These are phyloP conservation scores for Aspergillus tanneri DNA, from an alignment of 2,329 filamentous ascomycete species.

Conservation along the genomic window DNA sequence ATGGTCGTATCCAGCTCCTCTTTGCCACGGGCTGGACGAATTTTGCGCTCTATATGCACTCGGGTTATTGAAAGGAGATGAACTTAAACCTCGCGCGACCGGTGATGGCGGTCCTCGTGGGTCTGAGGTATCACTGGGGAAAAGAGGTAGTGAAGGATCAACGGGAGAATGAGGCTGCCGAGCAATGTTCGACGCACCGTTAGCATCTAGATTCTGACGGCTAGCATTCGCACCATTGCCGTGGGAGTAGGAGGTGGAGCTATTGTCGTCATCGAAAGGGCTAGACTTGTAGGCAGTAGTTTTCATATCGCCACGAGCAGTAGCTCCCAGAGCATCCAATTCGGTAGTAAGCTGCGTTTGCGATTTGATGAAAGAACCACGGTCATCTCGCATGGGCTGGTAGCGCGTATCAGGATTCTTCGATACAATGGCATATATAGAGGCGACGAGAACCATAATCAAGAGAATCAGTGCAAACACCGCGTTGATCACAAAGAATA, in stretches of 20 bases:
- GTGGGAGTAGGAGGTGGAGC: slow-evolving; percentile 65
- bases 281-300: slow-evolving; percentile 57
- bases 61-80: slow-evolving; percentile 33
- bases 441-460: slow-evolving; percentile 76
- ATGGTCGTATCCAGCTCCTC: slow-evolving; percentile 64
- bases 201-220: slow-evolving; percentile 45
- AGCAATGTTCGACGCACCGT: slow-evolving; percentile 31
- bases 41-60: slow-evolving; percentile 49
- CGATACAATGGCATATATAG: slow-evolving; percentile 75
- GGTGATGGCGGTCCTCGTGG: slow-evolving; percentile 37
- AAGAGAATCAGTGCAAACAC: slow-evolving; percentile 78
- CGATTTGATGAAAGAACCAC: slow-evolving; percentile 96
- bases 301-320: slow-evolving; percentile 77
- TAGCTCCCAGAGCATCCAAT: slow-evolving; percentile 83
- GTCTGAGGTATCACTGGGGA: slow-evolving; percentile 45
- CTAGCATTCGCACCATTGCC: slow-evolving; percentile 49
- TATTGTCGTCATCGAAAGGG: slow-evolving; percentile 69
- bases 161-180: slow-evolving; percentile 51
- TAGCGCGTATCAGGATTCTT: slow-evolving; percentile 95
- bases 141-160: slow-evolving; percentile 47
- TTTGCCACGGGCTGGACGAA: slow-evolving; percentile 63
- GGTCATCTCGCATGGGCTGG: slow-evolving; percentile 94
- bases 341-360: slow-evolving; percentile 83
- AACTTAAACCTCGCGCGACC: slow-evolving; percentile 33
- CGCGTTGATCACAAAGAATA: slow-evolving; percentile 86